A percentile compares a stretch with the other conserved stretches of the same genome.
These are phyloP conservation scores for Nitzschia sp. DNA, from an alignment of 108 stramenopile species.

Conservation along the genomic window DNA sequence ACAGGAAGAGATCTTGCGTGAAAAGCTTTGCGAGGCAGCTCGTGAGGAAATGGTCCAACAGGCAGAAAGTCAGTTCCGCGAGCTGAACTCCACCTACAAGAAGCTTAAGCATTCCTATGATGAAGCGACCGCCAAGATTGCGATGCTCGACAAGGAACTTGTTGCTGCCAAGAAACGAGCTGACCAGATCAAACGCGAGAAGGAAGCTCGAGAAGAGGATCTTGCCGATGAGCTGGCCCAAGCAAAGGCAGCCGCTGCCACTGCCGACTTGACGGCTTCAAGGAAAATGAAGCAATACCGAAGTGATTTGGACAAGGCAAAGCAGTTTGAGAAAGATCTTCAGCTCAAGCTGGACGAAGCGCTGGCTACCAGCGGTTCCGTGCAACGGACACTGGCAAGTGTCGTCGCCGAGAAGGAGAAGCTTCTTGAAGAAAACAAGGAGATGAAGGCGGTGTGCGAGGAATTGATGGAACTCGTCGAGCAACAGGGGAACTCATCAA, in stretches of 20 bases:
- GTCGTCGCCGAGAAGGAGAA: slow-evolving; percentile 42
- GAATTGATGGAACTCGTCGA: slow-evolving; percentile 59
- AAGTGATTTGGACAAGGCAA: slow-evolving; percentile 29
- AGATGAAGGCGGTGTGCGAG: slow-evolving; percentile 60
- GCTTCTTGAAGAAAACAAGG: slow-evolving; percentile 35
- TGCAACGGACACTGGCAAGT: slow-evolving; percentile 33
- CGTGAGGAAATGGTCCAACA: slow-evolving; percentile 51
- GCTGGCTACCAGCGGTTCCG: slow-evolving; percentile 20
- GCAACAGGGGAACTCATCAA: not conserved
- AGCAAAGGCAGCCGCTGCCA: slow-evolving; percentile 41
- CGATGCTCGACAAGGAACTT: slow-evolving; percentile 42
- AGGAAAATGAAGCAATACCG: slow-evolving; percentile 29
- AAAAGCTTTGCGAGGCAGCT: slow-evolving; percentile 44
- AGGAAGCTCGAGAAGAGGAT: slow-evolving; percentile 30
- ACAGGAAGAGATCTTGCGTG: slow-evolving; percentile 32
- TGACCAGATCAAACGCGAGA: slow-evolving; percentile 27
- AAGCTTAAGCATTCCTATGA: slow-evolving; percentile 59
- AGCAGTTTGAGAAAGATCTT: slow-evolving; percentile 30
- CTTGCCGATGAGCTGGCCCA: slow-evolving; percentile 48
- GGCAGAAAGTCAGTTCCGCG: slow-evolving; percentile 57
- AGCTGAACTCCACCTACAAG: slow-evolving; percentile 46
- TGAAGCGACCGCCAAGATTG: slow-evolving; percentile 27
- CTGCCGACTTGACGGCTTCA: slow-evolving; percentile 30
- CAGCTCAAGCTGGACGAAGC: slow-evolving; percentile 33
- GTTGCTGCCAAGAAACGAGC: slow-evolving; percentile 25